phyloP scores from a whole-genome alignment of 163 green algal genomes.

The Scenedesmus sp. region DNA sequence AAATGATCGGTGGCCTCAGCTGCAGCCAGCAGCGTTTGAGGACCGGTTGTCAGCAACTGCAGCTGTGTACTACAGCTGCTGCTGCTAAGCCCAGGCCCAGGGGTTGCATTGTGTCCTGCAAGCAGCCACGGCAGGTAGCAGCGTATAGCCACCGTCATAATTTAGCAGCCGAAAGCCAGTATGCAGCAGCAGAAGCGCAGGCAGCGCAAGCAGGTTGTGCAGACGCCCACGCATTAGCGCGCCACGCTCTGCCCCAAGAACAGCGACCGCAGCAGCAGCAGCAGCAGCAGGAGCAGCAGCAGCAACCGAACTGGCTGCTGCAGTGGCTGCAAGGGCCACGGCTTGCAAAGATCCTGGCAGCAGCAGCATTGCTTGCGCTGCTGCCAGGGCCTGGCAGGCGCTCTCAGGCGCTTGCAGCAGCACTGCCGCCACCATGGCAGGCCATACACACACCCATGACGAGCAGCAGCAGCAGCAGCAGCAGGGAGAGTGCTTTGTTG shows the following conservation, averaged over 20 bases:
- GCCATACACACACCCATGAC: not conserved
- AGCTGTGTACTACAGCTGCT: not conserved
- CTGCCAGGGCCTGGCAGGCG: slow-evolving; percentile 19
- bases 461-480: not conserved
- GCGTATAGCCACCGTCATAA: not conserved
- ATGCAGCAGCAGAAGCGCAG: not conserved
- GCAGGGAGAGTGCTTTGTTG: not conserved
- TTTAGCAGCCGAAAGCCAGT: not conserved
- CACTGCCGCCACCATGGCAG: slow-evolving; percentile 16
- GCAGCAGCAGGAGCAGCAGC: not conserved
- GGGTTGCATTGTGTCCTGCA: not conserved
- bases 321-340: not conserved
- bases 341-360: not conserved
- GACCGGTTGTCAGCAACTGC: not conserved
- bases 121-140: not conserved
- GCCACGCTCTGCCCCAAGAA: not conserved
- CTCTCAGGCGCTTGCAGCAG: slow-evolving; percentile 11
- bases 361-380: slow-evolving; percentile 4
- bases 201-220: not conserved
- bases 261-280: not conserved
- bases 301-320: not conserved
- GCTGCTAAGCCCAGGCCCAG: not conserved
- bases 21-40: not conserved
- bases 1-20: not conserved
- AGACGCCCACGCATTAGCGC: not conserved